Conservation (phyloP, 169 alveolate species). For the Plasmodium coatneyi region DNA sequence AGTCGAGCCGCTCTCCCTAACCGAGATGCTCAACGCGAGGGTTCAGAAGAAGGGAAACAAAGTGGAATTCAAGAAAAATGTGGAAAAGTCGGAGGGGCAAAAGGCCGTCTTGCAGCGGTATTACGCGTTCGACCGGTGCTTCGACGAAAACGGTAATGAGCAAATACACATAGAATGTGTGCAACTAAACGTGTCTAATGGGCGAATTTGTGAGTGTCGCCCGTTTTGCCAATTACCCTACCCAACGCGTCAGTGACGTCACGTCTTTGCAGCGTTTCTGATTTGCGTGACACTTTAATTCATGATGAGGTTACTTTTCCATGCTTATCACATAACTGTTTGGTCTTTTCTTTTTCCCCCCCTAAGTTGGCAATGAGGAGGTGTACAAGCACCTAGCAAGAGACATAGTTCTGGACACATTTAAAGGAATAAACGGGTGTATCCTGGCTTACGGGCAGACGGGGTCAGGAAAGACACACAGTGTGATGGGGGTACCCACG, state of each 20-base stretch:
- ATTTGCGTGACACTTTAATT: background rate
- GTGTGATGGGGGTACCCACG: conserved; percentile 85
- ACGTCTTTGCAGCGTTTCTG: background rate
- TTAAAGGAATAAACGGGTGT: conserved; percentile 86
- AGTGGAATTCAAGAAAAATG: conserved; percentile 57
- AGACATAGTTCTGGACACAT: conserved; percentile 83
- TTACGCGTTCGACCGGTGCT: conserved; percentile 84
- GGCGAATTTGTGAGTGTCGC: background rate
- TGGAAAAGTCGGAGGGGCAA: conserved; percentile 84
- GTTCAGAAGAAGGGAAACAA: conserved; percentile 75
- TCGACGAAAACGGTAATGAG: conserved; percentile 81
- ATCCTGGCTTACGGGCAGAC: conserved; percentile 86
- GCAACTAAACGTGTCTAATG: background rate
- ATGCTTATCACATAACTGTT: background rate
- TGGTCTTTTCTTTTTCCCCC: background rate
- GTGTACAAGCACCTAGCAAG: conserved; percentile 82
- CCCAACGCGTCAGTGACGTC: background rate
- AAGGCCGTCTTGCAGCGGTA: conserved; percentile 81
- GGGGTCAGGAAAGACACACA: conserved; percentile 86
- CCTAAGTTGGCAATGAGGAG: conserved; percentile 81
- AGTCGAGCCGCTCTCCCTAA: conserved; percentile 83
- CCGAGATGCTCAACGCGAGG: conserved; percentile 80
- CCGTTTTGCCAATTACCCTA: background rate
- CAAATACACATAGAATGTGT: background rate
- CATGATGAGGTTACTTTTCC: background rate